Conservation (phyloP, 163 green algal species). For the Volvox carteri region DNA sequence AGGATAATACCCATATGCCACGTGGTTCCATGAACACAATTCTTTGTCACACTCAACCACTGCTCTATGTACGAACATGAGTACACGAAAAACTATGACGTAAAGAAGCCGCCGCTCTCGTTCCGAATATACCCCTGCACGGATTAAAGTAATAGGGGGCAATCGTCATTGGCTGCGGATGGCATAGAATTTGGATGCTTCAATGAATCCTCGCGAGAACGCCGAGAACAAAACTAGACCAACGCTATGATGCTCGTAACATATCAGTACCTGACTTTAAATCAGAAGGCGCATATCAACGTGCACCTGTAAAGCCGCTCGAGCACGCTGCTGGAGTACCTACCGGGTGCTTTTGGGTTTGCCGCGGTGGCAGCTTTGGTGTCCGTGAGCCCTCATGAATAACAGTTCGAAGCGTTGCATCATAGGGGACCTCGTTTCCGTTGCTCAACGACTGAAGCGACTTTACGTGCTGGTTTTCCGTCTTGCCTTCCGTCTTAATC, state of each 20-base stretch:
- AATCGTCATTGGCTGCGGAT: no score
- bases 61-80: neutral
- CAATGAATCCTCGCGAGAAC: no score
- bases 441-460: constrained; percentile 50
- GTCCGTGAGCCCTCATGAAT: constrained; percentile 40
- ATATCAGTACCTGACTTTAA: no score
- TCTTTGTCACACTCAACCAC: neutral
- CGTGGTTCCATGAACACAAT: constrained; percentile 32
- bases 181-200: no score
- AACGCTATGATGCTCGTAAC: no score
- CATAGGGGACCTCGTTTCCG: constrained; percentile 45
- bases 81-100: neutral
- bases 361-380: constrained; percentile 43
- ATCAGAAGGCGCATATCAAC: no score
- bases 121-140: constrained; percentile 52
- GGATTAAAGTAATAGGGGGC: no score
- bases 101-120: constrained; percentile 51
- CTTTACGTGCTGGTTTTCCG: constrained; percentile 20
- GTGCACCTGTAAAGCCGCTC: no score
- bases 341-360: constrained; percentile 56
- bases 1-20: neutral
- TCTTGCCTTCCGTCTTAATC: constrained; percentile 41
- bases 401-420: constrained; percentile 39
- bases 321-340: no score
- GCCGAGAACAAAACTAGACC: no score